phyloP scores from a whole-genome alignment of 2,329 filamentous ascomycete species.

The Mycosphaerelloides madeirae region DNA sequence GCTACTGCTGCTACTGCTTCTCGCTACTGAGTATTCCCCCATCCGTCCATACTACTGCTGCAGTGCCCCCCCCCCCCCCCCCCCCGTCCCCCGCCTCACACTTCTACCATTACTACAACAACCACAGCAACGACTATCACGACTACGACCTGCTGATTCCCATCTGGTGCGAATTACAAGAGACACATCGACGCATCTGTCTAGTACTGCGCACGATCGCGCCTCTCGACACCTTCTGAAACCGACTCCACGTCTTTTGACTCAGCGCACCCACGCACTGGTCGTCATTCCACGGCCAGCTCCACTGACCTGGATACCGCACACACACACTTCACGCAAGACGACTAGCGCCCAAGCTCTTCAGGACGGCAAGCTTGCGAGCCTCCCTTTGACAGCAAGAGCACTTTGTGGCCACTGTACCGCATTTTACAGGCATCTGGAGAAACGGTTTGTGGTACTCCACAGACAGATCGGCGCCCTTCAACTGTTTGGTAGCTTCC shows the following conservation, averaged over 20 bases:
- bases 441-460: conserved; percentile 20
- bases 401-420: conserved; percentile 20
- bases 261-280: conserved; percentile 25
- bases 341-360: conserved; percentile 17
- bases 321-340: conserved; percentile 19
- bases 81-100: too few relatives aligned
- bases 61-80: too few relatives aligned
- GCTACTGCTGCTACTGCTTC: too few relatives aligned
- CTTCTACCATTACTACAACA: too few relatives aligned
- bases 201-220: conserved; percentile 1
- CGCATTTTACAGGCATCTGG: conserved; percentile 22
- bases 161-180: too few relatives aligned
- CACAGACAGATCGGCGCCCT: conserved; percentile 17
- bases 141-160: too few relatives aligned
- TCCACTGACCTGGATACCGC: conserved; percentile 29
- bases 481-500: conserved; percentile 19
- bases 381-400: conserved; percentile 17
- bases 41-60: too few relatives aligned
- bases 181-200: conserved; percentile 2
- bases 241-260: conserved; percentile 22
- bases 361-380: conserved; percentile 15
- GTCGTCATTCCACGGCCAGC: conserved; percentile 25
- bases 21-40: too few relatives aligned
- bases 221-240: conserved; percentile 15
- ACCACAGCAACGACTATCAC: neutral